Percentiles rank a stretch among this genome's conserved stretches.
These are phyloP conservation scores for Westerdykella ornata DNA, from an alignment of 2,329 filamentous ascomycete genomes.

Conservation along the genomic window DNA sequence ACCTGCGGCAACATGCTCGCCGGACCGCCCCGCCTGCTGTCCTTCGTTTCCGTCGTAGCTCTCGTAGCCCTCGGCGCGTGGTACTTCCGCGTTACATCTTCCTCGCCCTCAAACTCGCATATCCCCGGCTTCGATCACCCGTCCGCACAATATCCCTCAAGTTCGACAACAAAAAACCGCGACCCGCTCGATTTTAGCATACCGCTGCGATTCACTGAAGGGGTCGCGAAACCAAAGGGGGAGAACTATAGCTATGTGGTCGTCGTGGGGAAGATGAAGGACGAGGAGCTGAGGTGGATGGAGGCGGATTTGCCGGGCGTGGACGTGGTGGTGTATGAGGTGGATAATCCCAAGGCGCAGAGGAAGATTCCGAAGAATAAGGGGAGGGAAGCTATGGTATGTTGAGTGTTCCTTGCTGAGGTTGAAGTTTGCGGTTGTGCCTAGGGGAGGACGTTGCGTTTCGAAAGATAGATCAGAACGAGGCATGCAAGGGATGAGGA, in stretches of 20 bases:
- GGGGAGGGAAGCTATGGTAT: conserved; percentile 56
- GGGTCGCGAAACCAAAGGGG: conserved; percentile 26
- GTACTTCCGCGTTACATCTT: conserved; percentile 16
- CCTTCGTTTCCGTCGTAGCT: conserved; percentile 22
- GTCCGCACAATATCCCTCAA: conserved; percentile 5
- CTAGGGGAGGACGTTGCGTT: background rate
- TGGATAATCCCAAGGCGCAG: conserved; percentile 45
- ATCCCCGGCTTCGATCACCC: conserved; percentile 8
- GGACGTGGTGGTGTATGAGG: conserved; percentile 41
- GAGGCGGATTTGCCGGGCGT: conserved; percentile 34
- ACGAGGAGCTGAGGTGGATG: conserved; percentile 36
- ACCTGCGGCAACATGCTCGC: conserved; percentile 27
- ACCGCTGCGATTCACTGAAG: conserved; percentile 28
- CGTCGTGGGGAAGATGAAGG: conserved; percentile 34
- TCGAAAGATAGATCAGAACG: background rate
- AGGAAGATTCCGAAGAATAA: conserved; percentile 53
- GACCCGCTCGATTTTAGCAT: conserved; percentile 34
- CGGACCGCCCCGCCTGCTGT: conserved; percentile 30
- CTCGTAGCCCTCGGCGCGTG: conserved; percentile 26
- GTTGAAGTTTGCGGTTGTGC: conserved; percentile 45
- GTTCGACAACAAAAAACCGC: conserved; percentile 2
- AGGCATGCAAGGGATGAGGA: background rate
- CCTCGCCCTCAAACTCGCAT: conserved; percentile 10
- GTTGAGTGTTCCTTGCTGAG: conserved; percentile 56
- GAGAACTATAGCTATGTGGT: conserved; percentile 33